These are phyloP conservation scores for Mortierella sp. DNA, from an alignment of 371 early-diverging fungal species.

Conservation along the genomic window DNA sequence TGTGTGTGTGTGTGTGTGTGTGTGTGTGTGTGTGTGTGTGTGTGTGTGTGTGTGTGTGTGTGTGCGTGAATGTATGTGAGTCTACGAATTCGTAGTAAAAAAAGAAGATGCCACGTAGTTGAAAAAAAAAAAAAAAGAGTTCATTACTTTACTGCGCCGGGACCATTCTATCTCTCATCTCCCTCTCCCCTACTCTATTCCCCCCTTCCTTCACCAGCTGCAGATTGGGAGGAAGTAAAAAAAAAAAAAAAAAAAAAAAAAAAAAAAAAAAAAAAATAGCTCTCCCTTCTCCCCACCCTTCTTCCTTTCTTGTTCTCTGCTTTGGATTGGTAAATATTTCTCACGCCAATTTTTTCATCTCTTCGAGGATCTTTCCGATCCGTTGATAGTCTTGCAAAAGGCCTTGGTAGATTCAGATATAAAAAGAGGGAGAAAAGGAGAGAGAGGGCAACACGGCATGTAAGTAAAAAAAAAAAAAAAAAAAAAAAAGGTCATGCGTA, in stretches of 20 bases:
- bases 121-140: neutral
- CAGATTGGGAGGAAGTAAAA: neutral
- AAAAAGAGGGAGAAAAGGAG: neutral
- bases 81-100: too few relatives aligned
- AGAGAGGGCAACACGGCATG: neutral
- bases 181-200: neutral
- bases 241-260: neutral
- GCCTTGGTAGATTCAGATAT: conserved; percentile 7
- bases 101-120: neutral
- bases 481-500: neutral
- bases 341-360: conserved; percentile 29
- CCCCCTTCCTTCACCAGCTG: neutral
- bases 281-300: neutral
- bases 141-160: neutral
- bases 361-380: conserved; percentile 35
- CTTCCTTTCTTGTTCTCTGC: neutral
- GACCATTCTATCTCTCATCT: neutral
- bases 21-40: too few relatives aligned
- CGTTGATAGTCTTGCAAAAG: conserved; percentile 40
- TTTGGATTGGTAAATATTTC: neutral
- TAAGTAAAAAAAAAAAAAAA: neutral
- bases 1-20: too few relatives aligned
- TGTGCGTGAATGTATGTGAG: too few relatives aligned
- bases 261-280: neutral
- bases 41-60: too few relatives aligned